These are phyloP conservation scores for Ceratobasidium sp. DNA, from an alignment of 1,284 basidiomycete species.

Conservation along the genomic window DNA sequence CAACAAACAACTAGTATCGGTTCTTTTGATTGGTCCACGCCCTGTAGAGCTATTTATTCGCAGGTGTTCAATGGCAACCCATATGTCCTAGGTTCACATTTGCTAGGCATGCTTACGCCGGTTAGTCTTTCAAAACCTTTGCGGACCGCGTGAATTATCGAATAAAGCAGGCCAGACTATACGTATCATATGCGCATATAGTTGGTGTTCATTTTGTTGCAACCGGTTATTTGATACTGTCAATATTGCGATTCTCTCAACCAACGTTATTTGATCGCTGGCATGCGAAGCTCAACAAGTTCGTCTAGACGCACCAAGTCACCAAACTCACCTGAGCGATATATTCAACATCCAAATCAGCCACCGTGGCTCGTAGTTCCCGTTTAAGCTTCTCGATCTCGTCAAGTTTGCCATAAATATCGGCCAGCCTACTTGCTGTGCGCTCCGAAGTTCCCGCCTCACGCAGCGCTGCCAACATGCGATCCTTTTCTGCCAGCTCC, in stretches of 20 bases:
- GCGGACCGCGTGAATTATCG: too few species aligned
- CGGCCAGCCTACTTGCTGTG: background rate
- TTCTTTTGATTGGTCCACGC: too few species aligned
- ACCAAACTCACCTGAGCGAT: background rate
- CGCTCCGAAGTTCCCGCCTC: background rate
- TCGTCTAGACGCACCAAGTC: background rate
- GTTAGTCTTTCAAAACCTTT: too few species aligned
- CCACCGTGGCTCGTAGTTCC: background rate
- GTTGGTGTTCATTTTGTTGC: too few species aligned
- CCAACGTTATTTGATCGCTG: background rate
- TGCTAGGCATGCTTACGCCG: too few species aligned
- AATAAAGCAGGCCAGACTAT: too few species aligned
- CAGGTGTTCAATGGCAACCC: too few species aligned
- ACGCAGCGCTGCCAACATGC: background rate
- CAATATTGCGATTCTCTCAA: background rate
- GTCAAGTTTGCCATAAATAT: background rate
- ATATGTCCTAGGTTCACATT: too few species aligned
- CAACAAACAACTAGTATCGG: too few species aligned
- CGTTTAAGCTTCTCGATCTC: background rate
- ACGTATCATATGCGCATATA: too few species aligned
- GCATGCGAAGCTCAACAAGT: background rate
- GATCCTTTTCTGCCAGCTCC: conserved; percentile 9
- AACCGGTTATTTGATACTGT: too few species aligned
- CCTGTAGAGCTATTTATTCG: too few species aligned
- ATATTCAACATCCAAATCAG: background rate